These are phyloP conservation scores for Lathyrus sativus DNA, from an alignment of 306 rosid species.

Conservation along the genomic window DNA sequence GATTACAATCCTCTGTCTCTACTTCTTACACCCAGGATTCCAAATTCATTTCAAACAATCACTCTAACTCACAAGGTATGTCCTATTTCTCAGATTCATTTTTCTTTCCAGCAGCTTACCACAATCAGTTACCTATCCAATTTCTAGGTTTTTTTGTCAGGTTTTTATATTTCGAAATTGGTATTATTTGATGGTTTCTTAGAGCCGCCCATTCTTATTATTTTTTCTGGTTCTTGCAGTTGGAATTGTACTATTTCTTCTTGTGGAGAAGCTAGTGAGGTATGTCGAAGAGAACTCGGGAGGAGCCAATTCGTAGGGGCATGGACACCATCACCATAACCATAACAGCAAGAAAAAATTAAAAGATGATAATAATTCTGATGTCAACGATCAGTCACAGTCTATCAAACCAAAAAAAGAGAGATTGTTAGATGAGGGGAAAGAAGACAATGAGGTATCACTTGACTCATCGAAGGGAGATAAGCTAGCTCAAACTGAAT, in stretches of 20 bases:
- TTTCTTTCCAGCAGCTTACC: too few relatives aligned
- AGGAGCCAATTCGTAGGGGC: constrained; percentile 66
- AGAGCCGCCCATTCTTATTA: constrained; percentile 29
- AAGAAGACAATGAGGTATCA: constrained; percentile 37
- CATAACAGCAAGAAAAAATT: constrained; percentile 59
- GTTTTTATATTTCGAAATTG: constrained; percentile 26
- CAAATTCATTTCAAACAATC: too few relatives aligned
- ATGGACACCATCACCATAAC: constrained; percentile 83
- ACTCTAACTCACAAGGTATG: too few relatives aligned
- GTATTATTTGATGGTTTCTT: constrained; percentile 27
- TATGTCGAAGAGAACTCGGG: constrained; percentile 81
- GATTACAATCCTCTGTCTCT: too few relatives aligned
- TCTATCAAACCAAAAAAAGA: constrained; percentile 40
- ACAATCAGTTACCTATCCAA: too few relatives aligned
- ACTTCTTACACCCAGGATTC: too few relatives aligned
- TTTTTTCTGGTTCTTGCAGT: constrained; percentile 55
- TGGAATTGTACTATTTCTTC: constrained; percentile 91
- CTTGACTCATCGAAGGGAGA: constrained; percentile 47
- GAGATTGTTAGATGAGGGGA: constrained; percentile 42
- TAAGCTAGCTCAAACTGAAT: constrained; percentile 43
- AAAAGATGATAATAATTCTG: constrained; percentile 53
- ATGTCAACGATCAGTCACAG: constrained; percentile 29
- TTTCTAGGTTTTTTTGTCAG: too few relatives aligned
- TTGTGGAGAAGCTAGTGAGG: constrained; percentile 90
- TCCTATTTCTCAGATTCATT: too few relatives aligned